These are phyloP conservation scores for Ophiocordyceps camponoti-leonardi DNA, from an alignment of 2,329 filamentous ascomycete genomes.

Conservation along the genomic window DNA sequence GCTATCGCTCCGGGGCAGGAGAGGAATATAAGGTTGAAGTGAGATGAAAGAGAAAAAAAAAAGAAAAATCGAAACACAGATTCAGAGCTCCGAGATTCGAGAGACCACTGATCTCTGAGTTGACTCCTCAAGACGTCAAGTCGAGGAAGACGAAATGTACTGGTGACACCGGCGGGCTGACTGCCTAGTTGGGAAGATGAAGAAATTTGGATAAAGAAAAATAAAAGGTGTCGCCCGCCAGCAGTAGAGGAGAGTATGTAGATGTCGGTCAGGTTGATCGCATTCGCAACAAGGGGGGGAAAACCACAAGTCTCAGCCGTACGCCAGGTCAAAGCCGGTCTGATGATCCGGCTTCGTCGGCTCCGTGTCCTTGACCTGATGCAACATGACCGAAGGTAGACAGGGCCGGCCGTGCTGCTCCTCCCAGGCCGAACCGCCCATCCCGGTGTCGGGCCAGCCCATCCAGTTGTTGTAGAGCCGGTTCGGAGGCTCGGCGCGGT, in stretches of 20 bases:
- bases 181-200: too few species aligned
- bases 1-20: too few species aligned
- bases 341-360: slow-evolving; percentile 27
- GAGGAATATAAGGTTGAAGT: too few species aligned
- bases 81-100: too few species aligned
- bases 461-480: slow-evolving; percentile 46
- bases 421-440: slow-evolving; percentile 41
- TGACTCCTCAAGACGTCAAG: not conserved
- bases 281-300: too few species aligned
- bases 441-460: slow-evolving; percentile 36
- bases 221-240: not conserved
- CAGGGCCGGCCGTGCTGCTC: slow-evolving; percentile 36
- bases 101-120: too few species aligned
- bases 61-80: too few species aligned
- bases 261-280: too few species aligned
- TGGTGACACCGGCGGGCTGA: too few species aligned
- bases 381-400: slow-evolving; percentile 39
- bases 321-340: slow-evolving; percentile 19
- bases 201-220: too few species aligned
- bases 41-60: too few species aligned
- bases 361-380: slow-evolving; percentile 41
- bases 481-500: slow-evolving; percentile 37
- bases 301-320: slow-evolving; percentile 21
- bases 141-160: not conserved
- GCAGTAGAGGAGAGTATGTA: too few species aligned